phyloP scores from a whole-genome alignment of 306 rosid species.

The Lathyrus aphaca region DNA sequence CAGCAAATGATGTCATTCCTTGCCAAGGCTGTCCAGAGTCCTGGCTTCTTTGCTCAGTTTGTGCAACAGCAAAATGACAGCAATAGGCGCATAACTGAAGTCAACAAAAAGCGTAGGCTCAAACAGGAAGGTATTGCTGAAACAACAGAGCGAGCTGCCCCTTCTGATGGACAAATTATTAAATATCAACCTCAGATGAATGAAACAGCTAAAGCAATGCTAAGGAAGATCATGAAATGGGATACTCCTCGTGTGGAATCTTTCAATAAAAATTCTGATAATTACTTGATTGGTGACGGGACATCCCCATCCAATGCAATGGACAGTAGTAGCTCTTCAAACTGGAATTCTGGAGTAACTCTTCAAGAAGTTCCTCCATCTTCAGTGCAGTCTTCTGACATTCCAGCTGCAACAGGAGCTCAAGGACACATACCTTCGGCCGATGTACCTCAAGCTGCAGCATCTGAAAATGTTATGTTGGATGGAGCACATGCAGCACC shows the following conservation, averaged over 20 bases:
- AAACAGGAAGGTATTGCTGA: conserved; percentile 75
- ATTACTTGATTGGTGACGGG: conserved; percentile 60
- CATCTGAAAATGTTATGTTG: conserved; percentile 51
- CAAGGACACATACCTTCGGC: conserved; percentile 47
- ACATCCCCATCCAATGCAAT: conserved; percentile 56
- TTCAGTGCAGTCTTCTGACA: conserved; percentile 55
- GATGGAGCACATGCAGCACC: conserved; percentile 52
- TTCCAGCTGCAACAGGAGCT: conserved; percentile 44
- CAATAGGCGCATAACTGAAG: conserved; percentile 76
- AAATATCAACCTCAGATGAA: conserved; percentile 79
- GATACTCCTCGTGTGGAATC: conserved; percentile 71
- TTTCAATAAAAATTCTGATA: conserved; percentile 49
- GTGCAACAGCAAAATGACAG: conserved; percentile 92
- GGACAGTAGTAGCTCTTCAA: conserved; percentile 69
- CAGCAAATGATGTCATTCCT: conserved; percentile 99
- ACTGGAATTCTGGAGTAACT: conserved; percentile 65
- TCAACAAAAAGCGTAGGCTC: conserved; percentile 84
- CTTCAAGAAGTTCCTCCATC: conserved; percentile 82
- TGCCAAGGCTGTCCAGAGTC: conserved; percentile 97
- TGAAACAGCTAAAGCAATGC: conserved; percentile 80
- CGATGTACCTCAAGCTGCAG: conserved; percentile 46
- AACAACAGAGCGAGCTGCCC: conserved; percentile 47
- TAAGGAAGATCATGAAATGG: conserved; percentile 73
- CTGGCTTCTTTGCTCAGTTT: conserved; percentile 92
- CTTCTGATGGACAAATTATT: conserved; percentile 84